phyloP scores from a whole-genome alignment of 257 asterid species.

The Salvia miltiorrhiza region DNA sequence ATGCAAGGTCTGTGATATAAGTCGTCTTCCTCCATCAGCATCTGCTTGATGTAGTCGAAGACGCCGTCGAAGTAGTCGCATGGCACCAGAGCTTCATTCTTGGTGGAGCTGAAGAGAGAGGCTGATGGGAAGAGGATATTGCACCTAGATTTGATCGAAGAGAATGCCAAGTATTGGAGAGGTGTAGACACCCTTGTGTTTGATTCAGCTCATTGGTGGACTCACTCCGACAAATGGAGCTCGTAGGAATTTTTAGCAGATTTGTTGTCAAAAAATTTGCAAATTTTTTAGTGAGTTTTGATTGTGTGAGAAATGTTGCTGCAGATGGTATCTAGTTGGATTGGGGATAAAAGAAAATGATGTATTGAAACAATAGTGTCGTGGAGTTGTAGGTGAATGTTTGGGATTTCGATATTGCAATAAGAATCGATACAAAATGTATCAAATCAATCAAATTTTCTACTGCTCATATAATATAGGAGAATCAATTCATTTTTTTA shows the following conservation, averaged over 20 bases:
- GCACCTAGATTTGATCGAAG: constrained; percentile 80
- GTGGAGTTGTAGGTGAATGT: constrained; percentile 5
- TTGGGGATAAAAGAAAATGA: neutral
- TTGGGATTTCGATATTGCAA: neutral
- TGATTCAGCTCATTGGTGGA: constrained; percentile 98
- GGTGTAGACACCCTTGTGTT: constrained; percentile 80
- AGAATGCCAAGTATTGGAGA: constrained; percentile 89
- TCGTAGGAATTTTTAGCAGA: too few relatives aligned
- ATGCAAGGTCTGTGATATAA: constrained; percentile 42
- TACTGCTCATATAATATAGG: too few relatives aligned
- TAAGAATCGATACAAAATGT: too few relatives aligned
- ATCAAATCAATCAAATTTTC: too few relatives aligned
- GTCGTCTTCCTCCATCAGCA: constrained; percentile 71
- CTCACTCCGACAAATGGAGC: constrained; percentile 72
- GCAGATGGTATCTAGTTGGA: constrained; percentile 50
- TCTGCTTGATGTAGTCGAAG: constrained; percentile 49
- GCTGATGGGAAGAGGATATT: constrained; percentile 53
- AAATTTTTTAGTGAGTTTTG: neutral
- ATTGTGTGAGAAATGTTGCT: neutral
- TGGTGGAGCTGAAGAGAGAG: constrained; percentile 73
- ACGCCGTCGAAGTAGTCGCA: constrained; percentile 60
- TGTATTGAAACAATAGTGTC: constrained; percentile 5
- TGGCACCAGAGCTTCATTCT: constrained; percentile 62
- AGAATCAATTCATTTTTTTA: too few relatives aligned
- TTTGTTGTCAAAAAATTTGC: too few relatives aligned